phyloP scores from a whole-genome alignment of 2,329 filamentous ascomycete genomes.

The Colletotrichum somersetense region DNA sequence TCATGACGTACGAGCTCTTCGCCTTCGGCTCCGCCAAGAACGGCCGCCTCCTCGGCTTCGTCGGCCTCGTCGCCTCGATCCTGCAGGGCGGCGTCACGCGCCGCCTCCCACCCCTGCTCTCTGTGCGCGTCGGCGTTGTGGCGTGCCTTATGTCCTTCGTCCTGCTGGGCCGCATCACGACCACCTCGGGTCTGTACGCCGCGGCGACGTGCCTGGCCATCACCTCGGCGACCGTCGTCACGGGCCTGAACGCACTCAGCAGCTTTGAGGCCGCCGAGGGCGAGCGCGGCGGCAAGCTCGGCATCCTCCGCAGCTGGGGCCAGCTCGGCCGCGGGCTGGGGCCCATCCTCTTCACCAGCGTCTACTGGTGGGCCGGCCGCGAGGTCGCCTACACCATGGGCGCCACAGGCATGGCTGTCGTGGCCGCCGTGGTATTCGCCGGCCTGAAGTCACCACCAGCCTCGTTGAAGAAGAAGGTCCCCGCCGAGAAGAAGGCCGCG shows the following conservation, averaged over 20 bases:
- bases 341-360: conserved; percentile 89
- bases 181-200: conserved; percentile 78
- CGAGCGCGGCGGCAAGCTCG: conserved; percentile 88
- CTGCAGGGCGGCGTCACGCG: conserved; percentile 93
- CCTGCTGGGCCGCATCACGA: conserved; percentile 78
- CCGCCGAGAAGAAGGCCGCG: conserved; percentile 35
- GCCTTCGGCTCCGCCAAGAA: conserved; percentile 83
- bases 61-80: conserved; percentile 91
- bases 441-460: conserved; percentile 74
- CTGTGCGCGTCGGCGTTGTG: conserved; percentile 82
- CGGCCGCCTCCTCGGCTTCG: conserved; percentile 87
- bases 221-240: conserved; percentile 95
- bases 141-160: conserved; percentile 85
- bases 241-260: conserved; percentile 89
- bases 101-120: conserved; percentile 82
- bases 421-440: conserved; percentile 78
- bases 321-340: conserved; percentile 90
- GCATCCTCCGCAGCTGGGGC: conserved; percentile 83
- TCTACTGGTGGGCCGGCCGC: conserved; percentile 98
- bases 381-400: conserved; percentile 87
- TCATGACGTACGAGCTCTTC: conserved; percentile 97
- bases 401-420: conserved; percentile 81
- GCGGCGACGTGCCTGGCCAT: conserved; percentile 88
- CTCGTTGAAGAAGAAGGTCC: conserved; percentile 46
- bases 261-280: conserved; percentile 87